Conservation (phyloP, 441 rosid genomes). For the Populus hybrid region DNA sequence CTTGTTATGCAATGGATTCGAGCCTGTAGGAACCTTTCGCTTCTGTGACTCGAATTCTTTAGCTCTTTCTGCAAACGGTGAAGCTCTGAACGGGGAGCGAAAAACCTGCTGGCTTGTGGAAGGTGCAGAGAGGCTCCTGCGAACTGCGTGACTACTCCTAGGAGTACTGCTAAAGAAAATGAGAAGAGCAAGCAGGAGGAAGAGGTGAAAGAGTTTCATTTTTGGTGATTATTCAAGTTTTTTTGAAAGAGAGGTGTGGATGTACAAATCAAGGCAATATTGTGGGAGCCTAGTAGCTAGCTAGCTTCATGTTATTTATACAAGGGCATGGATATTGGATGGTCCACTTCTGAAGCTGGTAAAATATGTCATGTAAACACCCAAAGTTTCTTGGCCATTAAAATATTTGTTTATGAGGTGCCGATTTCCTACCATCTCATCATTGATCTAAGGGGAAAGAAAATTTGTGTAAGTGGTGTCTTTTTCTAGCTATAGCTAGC, state of each 20-base stretch:
- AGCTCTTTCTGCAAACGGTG: conserved; percentile 20
- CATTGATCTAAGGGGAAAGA: background rate
- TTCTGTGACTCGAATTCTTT: conserved; percentile 39
- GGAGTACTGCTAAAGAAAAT: conserved; percentile 10
- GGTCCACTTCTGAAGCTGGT: conserved; percentile 9
- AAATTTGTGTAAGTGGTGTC: background rate
- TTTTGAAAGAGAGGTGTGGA: background rate
- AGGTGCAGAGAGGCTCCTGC: conserved; percentile 30
- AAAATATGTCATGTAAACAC: background rate
- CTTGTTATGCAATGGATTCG: conserved; percentile 41
- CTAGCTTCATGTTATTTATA: background rate
- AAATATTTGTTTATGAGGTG: background rate
- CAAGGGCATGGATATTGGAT: background rate
- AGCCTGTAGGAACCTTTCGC: conserved; percentile 61
- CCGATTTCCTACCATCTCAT: background rate
- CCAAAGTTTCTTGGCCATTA: background rate
- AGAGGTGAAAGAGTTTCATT: conserved; percentile 38
- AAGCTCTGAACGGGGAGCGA: background rate
- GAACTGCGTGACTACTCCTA: conserved; percentile 14
- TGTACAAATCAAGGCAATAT: background rate
- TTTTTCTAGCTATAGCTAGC: background rate
- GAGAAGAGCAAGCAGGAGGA: conserved; percentile 16
- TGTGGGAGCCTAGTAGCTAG: background rate
- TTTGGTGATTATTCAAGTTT: background rate
- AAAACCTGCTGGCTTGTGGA: conserved; percentile 15